Evolutionary conservation across 2,329 filamentous ascomycete genomes (phyloP).

Genomic region (Magnaporthiopsis rhizophila): DNA sequence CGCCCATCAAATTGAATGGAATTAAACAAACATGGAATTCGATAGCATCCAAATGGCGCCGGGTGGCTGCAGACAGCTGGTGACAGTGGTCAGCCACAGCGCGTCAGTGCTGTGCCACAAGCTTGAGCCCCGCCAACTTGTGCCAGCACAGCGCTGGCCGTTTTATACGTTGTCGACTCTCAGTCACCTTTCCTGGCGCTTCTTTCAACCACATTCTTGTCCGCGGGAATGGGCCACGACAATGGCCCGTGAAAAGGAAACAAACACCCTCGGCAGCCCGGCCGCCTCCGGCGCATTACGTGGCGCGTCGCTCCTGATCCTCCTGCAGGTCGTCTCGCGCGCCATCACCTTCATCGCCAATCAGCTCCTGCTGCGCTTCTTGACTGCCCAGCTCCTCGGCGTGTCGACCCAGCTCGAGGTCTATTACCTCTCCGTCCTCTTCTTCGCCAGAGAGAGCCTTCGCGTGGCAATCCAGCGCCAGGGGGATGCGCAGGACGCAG

Average conservation of each 20-base stretch:
- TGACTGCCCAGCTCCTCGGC: slow-evolving; percentile 79
- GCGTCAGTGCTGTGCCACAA: too few relatives aligned
- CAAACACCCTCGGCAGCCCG: neutral
- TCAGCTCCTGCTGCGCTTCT: slow-evolving; percentile 78
- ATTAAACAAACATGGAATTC: too few relatives aligned
- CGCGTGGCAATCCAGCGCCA: slow-evolving; percentile 87
- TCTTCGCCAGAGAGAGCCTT: slow-evolving; percentile 86
- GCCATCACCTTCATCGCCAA: slow-evolving; percentile 86
- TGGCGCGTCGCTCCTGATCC: slow-evolving; percentile 77
- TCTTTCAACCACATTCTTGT: neutral
- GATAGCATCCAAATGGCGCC: too few relatives aligned
- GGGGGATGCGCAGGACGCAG: slow-evolving; percentile 21
- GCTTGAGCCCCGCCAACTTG: too few relatives aligned
- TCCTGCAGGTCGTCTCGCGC: slow-evolving; percentile 81
- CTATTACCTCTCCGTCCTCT: slow-evolving; percentile 86
- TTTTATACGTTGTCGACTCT: neutral
- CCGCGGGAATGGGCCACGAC: neutral
- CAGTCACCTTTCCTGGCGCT: neutral
- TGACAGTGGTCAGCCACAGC: neutral
- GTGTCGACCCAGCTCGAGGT: slow-evolving; percentile 86
- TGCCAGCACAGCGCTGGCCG: neutral
- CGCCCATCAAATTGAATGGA: too few relatives aligned
- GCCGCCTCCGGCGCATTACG: slow-evolving; percentile 36
- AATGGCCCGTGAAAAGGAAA: slow-evolving; percentile 3
- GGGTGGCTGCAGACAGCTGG: too few relatives aligned